Conservation (phyloP, 306 rosid species). For the Alnus rubra region DNA sequence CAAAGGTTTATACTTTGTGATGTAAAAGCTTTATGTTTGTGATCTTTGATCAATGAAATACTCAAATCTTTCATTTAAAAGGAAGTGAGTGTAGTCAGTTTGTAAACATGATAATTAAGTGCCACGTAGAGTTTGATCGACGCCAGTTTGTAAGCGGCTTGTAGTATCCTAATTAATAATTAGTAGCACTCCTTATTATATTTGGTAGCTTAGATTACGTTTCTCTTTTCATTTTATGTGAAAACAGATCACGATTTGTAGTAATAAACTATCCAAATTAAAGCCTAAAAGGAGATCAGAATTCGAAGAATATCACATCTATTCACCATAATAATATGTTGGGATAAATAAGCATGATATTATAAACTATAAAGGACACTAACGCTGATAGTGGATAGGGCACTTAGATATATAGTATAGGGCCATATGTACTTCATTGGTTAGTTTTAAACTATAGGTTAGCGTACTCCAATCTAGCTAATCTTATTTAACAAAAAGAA, state of each 20-base stretch:
- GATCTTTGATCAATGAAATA: too few relatives aligned
- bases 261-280: neutral
- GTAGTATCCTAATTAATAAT: neutral
- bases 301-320: neutral
- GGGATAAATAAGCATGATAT: neutral
- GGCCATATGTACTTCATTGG: neutral
- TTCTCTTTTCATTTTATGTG: slow-evolving; percentile 19
- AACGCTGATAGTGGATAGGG: slow-evolving; percentile 34
- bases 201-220: neutral
- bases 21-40: too few relatives aligned
- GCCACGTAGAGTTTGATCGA: too few relatives aligned
- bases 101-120: too few relatives aligned
- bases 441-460: slow-evolving; percentile 14
- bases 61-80: too few relatives aligned
- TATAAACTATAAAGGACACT: neutral
- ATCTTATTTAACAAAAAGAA: slow-evolving; percentile 30
- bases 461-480: slow-evolving; percentile 30
- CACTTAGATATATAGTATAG: slow-evolving; percentile 16
- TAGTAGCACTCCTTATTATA: neutral
- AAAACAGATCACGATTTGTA: slow-evolving; percentile 18
- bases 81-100: too few relatives aligned
- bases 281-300: neutral
- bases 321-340: neutral
- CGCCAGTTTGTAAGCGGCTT: too few relatives aligned
- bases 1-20: too few relatives aligned